Conservation (phyloP, 768 basidiomycete genomes). For the Pleurotus cornucopiae region DNA sequence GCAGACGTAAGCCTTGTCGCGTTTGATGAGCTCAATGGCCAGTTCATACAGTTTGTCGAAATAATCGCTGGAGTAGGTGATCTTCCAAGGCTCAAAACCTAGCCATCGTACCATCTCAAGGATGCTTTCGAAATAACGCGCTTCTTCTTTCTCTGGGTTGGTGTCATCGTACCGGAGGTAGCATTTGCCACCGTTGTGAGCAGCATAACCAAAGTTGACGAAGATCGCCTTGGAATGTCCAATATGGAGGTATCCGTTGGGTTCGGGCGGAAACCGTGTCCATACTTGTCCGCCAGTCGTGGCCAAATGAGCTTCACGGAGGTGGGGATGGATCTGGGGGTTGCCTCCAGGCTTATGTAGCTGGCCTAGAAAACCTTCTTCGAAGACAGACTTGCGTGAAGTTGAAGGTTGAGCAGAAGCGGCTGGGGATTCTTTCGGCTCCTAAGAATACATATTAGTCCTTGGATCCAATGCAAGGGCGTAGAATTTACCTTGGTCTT, state of each 20-base stretch:
- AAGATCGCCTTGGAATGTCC: slow-evolving; percentile 99
- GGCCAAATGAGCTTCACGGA: slow-evolving; percentile 78
- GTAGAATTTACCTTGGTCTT: slow-evolving; percentile 54
- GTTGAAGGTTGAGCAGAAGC: slow-evolving; percentile 30
- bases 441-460: slow-evolving; percentile 31
- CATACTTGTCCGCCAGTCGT: slow-evolving; percentile 80
- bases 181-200: slow-evolving; percentile 86
- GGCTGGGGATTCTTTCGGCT: slow-evolving; percentile 29
- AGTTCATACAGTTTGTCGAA: slow-evolving; percentile 84
- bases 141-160: slow-evolving; percentile 98
- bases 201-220: slow-evolving; percentile 97
- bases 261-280: slow-evolving; percentile 98
- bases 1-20: slow-evolving; percentile 93
- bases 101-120: slow-evolving; percentile 95
- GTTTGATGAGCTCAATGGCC: slow-evolving; percentile 82
- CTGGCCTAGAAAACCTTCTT: slow-evolving; percentile 89
- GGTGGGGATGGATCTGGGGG: slow-evolving; percentile 73
- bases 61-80: slow-evolving; percentile 98
- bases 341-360: slow-evolving; percentile 95
- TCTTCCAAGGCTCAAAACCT: slow-evolving; percentile 97
- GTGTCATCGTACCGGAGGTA: slow-evolving; percentile 98
- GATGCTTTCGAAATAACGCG: slow-evolving; percentile 92
- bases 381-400: slow-evolving; percentile 69
- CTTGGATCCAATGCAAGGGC: neutral
- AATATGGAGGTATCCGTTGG: slow-evolving; percentile 93